Conservation (phyloP, 768 basidiomycete genomes). For the Crepidotus variabilis region DNA sequence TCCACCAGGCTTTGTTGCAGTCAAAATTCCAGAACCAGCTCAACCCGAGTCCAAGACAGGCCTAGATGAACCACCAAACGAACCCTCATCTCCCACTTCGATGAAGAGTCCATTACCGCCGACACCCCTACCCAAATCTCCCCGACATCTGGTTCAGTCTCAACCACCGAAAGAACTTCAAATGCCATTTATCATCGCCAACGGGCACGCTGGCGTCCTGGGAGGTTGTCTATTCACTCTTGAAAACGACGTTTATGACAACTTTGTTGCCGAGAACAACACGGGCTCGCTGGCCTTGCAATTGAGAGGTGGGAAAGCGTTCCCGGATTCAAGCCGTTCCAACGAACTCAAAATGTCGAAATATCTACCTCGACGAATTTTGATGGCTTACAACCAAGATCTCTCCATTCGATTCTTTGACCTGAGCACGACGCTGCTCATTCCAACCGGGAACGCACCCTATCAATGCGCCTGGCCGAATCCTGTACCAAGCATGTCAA, state of each 20-base stretch:
- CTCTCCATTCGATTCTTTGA: slow-evolving; percentile 71
- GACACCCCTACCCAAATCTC: slow-evolving; percentile 11
- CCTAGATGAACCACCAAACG: not conserved
- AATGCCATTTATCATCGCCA: slow-evolving; percentile 13
- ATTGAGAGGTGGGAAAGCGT: slow-evolving; percentile 53
- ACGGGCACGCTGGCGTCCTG: slow-evolving; percentile 25
- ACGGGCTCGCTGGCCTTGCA: slow-evolving; percentile 25
- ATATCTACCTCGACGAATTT: slow-evolving; percentile 62
- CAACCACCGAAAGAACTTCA: slow-evolving; percentile 3
- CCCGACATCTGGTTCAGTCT: slow-evolving; percentile 7
- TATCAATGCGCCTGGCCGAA: slow-evolving; percentile 63
- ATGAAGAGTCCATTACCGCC: slow-evolving; percentile 9
- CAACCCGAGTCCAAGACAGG: not conserved
- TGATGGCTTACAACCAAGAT: slow-evolving; percentile 62
- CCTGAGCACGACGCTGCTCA: slow-evolving; percentile 63
- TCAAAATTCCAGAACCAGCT: not conserved
- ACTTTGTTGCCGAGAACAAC: slow-evolving; percentile 25
- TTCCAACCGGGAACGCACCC: slow-evolving; percentile 38
- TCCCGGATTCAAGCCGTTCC: slow-evolving; percentile 45
- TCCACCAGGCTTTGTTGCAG: slow-evolving; percentile 44
- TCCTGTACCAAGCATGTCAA: slow-evolving; percentile 55
- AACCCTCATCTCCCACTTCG: not conserved
- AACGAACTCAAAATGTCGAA: slow-evolving; percentile 55
- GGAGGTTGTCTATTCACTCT: slow-evolving; percentile 44
- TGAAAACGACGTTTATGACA: slow-evolving; percentile 43